Conservation (phyloP, 345 rosid genomes). For the Litchi chinensis region DNA sequence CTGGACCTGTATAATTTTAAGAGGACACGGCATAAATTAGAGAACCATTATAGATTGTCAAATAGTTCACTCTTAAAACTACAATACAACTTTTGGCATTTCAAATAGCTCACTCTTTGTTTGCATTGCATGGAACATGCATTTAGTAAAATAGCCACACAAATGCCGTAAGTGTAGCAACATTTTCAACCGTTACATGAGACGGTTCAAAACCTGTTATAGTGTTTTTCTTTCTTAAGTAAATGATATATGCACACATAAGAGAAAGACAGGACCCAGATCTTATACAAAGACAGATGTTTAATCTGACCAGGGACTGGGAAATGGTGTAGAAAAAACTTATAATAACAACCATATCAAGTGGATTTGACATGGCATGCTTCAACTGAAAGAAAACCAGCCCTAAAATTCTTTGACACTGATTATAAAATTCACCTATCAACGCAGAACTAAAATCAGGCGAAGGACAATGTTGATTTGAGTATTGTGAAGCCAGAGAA, state of each 20-base stretch:
- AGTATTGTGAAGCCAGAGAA: neutral
- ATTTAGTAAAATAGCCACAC: neutral
- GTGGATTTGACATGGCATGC: neutral
- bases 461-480: neutral
- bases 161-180: neutral
- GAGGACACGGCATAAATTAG: neutral
- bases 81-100: too few relatives aligned
- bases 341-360: neutral
- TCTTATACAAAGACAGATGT: neutral
- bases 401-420: neutral
- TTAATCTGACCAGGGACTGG: neutral
- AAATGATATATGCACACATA: neutral
- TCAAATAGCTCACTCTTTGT: neutral
- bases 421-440: neutral
- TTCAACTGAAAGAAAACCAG: neutral
- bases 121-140: neutral
- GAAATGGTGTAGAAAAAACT: neutral
- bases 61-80: neutral
- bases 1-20: constrained; percentile 38
- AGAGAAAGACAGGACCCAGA: neutral
- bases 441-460: neutral
- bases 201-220: neutral
- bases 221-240: neutral
- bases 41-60: neutral
- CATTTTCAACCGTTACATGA: neutral